phyloP scores from a whole-genome alignment of 805 yeast genomes.

The Candida arabinofermentans region DNA sequence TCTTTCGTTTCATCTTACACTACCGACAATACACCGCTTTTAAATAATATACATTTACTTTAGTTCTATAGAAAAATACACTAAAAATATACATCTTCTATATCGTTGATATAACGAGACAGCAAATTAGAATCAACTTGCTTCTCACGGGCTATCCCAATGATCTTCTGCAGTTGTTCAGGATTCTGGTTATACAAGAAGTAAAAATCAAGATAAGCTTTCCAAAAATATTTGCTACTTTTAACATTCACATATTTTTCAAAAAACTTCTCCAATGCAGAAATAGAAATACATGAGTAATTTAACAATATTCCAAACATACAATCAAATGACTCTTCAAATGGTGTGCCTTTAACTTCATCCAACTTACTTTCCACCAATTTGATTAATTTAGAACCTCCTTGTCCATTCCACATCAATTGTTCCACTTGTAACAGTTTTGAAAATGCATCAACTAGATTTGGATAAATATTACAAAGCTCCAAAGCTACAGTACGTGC shows the following conservation, averaged over 20 bases:
- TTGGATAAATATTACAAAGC: conserved; percentile 24
- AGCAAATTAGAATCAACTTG: neutral
- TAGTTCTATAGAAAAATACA: neutral
- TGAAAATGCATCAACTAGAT: conserved; percentile 35
- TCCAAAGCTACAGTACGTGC: conserved; percentile 36
- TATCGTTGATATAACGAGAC: neutral
- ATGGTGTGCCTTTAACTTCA: conserved; percentile 19
- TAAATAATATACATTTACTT: too few relatives aligned
- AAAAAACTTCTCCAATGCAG: conserved; percentile 23
- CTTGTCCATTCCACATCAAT: conserved; percentile 14
- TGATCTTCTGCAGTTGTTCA: conserved; percentile 5
- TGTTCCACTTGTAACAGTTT: conserved; percentile 42
- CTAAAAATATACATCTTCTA: conserved; percentile 13
- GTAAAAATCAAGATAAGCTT: conserved; percentile 20
- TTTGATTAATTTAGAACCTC: conserved; percentile 22
- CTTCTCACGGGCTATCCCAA: conserved; percentile 3
- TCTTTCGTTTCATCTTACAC: too few relatives aligned
- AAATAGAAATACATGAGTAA: conserved; percentile 21
- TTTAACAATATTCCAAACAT: conserved; percentile 33
- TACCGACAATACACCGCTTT: too few relatives aligned
- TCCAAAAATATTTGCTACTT: conserved; percentile 21
- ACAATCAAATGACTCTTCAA: conserved; percentile 32
- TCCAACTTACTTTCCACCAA: conserved; percentile 28
- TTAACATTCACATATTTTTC: conserved; percentile 19
- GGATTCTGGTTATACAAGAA: conserved; percentile 13